Evolutionary conservation across 2,329 filamentous ascomycete genomes (phyloP).

Genomic region (Fusarium sp.): DNA sequence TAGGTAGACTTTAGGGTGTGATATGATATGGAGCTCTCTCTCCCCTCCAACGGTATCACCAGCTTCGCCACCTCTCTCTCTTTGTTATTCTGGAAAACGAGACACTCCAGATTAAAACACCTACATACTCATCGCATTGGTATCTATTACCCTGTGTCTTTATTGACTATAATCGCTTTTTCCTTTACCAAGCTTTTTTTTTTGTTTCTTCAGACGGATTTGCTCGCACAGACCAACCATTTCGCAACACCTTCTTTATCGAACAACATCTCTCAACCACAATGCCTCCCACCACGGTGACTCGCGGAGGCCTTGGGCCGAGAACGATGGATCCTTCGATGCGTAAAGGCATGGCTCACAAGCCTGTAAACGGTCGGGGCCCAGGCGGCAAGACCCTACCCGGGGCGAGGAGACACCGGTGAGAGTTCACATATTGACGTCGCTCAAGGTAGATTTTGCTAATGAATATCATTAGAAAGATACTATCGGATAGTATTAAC

Average conservation of each 20-base stretch:
- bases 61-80: neutral
- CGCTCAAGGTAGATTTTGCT: neutral
- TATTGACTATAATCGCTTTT: neutral
- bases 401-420: slow-evolving; percentile 41
- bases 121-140: neutral
- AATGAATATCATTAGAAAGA: slow-evolving; percentile 53
- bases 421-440: neutral
- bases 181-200: neutral
- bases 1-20: neutral
- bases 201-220: neutral
- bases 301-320: slow-evolving; percentile 45
- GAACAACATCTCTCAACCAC: neutral
- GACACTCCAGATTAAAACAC: neutral
- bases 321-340: slow-evolving; percentile 3
- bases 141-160: neutral
- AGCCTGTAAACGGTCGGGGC: neutral
- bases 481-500: slow-evolving; percentile 58
- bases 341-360: neutral
- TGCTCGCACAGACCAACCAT: neutral
- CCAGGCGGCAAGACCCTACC: slow-evolving; percentile 36
- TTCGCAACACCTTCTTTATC: neutral
- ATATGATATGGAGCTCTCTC: neutral
- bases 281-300: slow-evolving; percentile 42
- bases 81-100: neutral
- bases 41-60: neutral